These are phyloP conservation scores for Aegilops longissima DNA, from an alignment of 176 grass and related monocot genomes.

Conservation along the genomic window DNA sequence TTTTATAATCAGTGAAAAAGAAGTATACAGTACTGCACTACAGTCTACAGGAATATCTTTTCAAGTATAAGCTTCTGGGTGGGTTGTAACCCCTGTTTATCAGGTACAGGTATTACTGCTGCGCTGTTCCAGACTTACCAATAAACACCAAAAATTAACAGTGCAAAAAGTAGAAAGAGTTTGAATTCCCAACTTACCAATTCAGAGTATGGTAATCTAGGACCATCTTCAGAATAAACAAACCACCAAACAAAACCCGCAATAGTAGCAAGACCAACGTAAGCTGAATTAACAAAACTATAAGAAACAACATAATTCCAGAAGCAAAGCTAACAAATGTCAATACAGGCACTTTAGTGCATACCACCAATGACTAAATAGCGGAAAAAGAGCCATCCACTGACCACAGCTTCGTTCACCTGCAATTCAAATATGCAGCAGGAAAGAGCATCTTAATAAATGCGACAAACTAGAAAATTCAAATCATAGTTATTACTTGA, in stretches of 20 bases:
- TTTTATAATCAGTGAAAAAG: background rate
- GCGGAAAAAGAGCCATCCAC: conserved; percentile 97
- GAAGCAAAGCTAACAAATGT: conserved; percentile 15
- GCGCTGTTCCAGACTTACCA: background rate
- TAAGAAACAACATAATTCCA: background rate
- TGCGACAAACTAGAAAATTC: background rate
- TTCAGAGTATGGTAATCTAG: conserved; percentile 89
- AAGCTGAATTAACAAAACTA: conserved; percentile 65
- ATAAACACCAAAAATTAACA: conserved; percentile 13
- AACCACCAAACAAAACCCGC: conserved; percentile 98
- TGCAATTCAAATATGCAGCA: conserved; percentile 33
- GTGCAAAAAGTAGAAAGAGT: background rate
- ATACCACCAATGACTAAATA: conserved; percentile 98
- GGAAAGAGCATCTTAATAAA: conserved; percentile 22
- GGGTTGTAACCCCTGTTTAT: background rate
- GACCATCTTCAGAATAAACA: conserved; percentile 92
- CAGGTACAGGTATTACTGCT: background rate
- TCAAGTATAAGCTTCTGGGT: background rate
- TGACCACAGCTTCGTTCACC: conserved; percentile 98
- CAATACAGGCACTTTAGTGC: conserved; percentile 20
- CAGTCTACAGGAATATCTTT: background rate
- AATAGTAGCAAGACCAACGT: conserved; percentile 98
- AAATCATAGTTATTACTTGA: conserved; percentile 6
- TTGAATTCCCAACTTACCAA: conserved; percentile 54
- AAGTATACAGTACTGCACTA: background rate